Conservation (phyloP, 1,284 basidiomycete genomes). For the Ganoderma leucocontextum region DNA sequence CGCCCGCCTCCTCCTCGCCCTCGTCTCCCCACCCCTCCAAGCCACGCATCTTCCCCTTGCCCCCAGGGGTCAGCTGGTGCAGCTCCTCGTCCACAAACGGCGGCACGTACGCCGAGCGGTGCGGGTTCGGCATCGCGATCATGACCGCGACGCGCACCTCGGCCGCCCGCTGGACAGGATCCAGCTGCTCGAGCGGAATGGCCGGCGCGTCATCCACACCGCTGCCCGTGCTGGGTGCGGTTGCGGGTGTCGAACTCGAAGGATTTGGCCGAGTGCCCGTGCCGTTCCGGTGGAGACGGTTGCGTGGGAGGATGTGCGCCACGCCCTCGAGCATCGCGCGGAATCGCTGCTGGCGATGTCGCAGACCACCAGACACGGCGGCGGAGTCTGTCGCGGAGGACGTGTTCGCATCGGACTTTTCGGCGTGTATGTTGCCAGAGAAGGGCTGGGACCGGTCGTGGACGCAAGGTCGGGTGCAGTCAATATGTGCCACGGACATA, state of each 20-base stretch:
- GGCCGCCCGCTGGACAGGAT: conserved; percentile 28
- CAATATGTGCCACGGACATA: background rate
- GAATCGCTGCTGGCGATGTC: conserved; percentile 5
- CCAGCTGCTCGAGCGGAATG: conserved; percentile 25
- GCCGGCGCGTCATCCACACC: conserved; percentile 12
- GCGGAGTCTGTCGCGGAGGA: conserved; percentile 14
- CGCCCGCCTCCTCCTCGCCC: conserved; percentile 45
- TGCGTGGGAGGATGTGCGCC: conserved; percentile 25
- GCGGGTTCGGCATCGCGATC: conserved; percentile 66
- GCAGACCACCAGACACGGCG: conserved; percentile 8
- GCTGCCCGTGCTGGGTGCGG: background rate
- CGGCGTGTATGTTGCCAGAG: conserved; percentile 28
- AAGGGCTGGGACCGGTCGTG: conserved; percentile 31
- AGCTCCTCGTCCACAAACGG: conserved; percentile 16
- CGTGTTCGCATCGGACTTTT: conserved; percentile 21
- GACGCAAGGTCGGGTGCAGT: background rate
- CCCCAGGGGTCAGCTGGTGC: conserved; percentile 4
- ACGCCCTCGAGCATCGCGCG: conserved; percentile 26
- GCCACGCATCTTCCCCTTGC: conserved; percentile 43
- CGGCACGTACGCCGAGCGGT: conserved; percentile 34
- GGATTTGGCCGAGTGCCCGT: conserved; percentile 7
- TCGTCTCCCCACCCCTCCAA: conserved; percentile 37
- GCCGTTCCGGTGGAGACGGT: conserved; percentile 29
- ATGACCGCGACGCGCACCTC: conserved; percentile 63
- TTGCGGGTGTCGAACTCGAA: conserved; percentile 3